Evolutionary conservation across 2,329 filamentous ascomycete species (phyloP), one percentile per base, ranked within the genome.

Genomic region (Peltaster fructicola): DNA sequence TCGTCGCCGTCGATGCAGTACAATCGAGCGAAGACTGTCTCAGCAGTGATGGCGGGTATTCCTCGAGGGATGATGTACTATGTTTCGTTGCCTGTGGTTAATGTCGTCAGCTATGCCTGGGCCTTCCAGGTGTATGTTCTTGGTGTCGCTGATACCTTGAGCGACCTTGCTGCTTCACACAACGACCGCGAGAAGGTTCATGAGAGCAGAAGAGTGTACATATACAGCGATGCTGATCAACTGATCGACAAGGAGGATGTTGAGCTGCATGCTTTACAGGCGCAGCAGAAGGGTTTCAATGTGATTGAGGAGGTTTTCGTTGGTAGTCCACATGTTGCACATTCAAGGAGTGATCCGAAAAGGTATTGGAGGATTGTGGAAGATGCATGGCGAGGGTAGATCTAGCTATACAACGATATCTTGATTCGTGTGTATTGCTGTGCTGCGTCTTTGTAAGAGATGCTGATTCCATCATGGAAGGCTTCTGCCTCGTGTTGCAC

Each of bases 171-270:
- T 10, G 10, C 19, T 13, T 11, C 8, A 8, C 5, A 20, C 5
- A 20, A 20, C 19, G 13, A 20, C 13, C 19, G 10, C 19, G 19
- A 20, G 10, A 5, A 6, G 10, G 8, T 20, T 10, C 19, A 6
- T 10, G 19, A 20, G 13, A 12, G 10, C 10, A 20, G 6, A 10
- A 20, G 19, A 9, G 19, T 20, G 5, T 20, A 20, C 8, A 20
- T 20, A 12, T 20, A 20, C 19, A 20, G 19, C 19, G 19, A 20
- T 13, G 13, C 19, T 20, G 19, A 20, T 20, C 19, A 10, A 8
- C 6, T 20, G 10, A 20, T 20, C 8, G 7, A 10, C 19, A 6
- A 10, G 19, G 10, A 20, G 19, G 19, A 20, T 6, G 19, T 20
- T 13, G 19, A 20, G 19, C 10, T 13, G 19, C 19, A 20, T 20